These are phyloP conservation scores for Aulographum hederae DNA, from an alignment of 2,329 filamentous ascomycete genomes.

Conservation along the genomic window DNA sequence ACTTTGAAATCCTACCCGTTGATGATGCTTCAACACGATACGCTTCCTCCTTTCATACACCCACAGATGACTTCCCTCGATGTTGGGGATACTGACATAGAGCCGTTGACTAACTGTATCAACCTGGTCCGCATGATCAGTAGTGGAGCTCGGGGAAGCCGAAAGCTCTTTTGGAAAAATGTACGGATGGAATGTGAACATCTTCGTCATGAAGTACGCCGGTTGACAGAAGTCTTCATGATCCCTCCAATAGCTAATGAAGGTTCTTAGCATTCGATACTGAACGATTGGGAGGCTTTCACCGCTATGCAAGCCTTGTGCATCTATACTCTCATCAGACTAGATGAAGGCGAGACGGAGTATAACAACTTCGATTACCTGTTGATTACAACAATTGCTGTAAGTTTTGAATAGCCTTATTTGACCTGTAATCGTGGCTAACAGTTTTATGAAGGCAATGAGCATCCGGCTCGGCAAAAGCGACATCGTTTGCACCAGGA, in stretches of 20 bases:
- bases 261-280: conserved; percentile 10
- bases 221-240: not conserved
- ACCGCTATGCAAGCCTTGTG: conserved; percentile 25
- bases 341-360: conserved; percentile 26
- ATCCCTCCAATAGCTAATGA: not conserved
- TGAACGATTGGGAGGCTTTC: conserved; percentile 21
- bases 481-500: no score
- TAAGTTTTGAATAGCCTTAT: no score
- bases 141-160: conserved; percentile 13
- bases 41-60: conserved; percentile 26
- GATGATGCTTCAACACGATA: conserved; percentile 20
- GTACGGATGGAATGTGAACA: conserved; percentile 24
- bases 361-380: conserved; percentile 23
- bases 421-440: not conserved
- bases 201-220: conserved; percentile 16
- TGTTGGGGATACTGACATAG: conserved; percentile 11
- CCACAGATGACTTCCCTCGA: conserved; percentile 11
- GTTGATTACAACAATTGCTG: conserved; percentile 17
- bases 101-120: conserved; percentile 23
- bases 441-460: not conserved
- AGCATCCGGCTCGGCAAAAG: not conserved
- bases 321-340: conserved; percentile 23
- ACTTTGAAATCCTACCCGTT: conserved; percentile 24
- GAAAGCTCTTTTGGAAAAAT: conserved; percentile 27
- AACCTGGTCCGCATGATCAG: conserved; percentile 23